phyloP scores from a whole-genome alignment of 805 yeast genomes.

The Cyberlindnera galapagoensis region DNA sequence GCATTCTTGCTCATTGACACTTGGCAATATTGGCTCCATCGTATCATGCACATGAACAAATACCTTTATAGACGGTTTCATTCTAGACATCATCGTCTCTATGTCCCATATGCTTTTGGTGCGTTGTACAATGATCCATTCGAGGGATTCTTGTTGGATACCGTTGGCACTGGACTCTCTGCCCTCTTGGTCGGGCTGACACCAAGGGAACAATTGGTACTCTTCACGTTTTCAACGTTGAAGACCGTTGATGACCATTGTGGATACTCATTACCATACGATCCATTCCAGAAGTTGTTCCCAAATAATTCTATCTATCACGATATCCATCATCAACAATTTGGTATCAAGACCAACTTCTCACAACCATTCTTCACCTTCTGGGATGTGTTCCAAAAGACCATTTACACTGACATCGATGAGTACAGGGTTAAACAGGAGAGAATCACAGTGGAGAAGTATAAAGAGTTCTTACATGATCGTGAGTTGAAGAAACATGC shows the following conservation, averaged over 20 bases:
- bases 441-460: constrained; percentile 60
- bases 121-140: constrained; percentile 92
- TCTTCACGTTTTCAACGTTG: constrained; percentile 85
- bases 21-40: constrained; percentile 92
- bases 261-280: constrained; percentile 92
- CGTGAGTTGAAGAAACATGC: constrained; percentile 28
- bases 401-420: constrained; percentile 64
- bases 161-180: constrained; percentile 87
- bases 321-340: constrained; percentile 95
- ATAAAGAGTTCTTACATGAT: constrained; percentile 46
- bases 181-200: constrained; percentile 53
- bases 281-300: constrained; percentile 82
- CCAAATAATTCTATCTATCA: constrained; percentile 96
- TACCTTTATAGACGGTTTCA: constrained; percentile 75
- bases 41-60: constrained; percentile 81
- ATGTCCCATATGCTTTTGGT: constrained; percentile 96
- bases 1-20: constrained; percentile 81
- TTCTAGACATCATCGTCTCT: constrained; percentile 88
- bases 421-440: constrained; percentile 60
- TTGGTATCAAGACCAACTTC: constrained; percentile 89
- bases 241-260: constrained; percentile 98
- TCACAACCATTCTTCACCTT: constrained; percentile 94
- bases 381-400: constrained; percentile 76
- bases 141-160: constrained; percentile 90
- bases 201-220: constrained; percentile 67